Conservation (phyloP, 768 basidiomycete species). For the Gyrodon lividus region DNA sequence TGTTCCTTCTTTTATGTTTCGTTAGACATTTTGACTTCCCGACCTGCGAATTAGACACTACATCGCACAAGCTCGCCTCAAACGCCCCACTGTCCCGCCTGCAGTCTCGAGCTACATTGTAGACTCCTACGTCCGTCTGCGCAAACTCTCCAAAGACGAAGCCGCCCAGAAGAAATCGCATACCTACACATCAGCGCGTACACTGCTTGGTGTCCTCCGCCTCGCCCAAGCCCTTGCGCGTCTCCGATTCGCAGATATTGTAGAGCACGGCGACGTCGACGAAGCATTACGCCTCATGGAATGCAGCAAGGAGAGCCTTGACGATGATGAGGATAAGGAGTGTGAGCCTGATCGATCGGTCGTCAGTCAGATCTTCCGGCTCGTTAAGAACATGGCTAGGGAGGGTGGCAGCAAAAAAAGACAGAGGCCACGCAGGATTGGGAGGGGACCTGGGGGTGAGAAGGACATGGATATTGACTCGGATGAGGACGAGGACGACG, state of each 20-base stretch:
- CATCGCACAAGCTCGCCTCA: constrained; percentile 86
- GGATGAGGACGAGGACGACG: constrained; percentile 64
- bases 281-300: constrained; percentile 97
- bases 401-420: constrained; percentile 38
- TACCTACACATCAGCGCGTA: constrained; percentile 94
- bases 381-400: constrained; percentile 84
- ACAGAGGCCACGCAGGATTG: constrained; percentile 53
- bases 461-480: constrained; percentile 70
- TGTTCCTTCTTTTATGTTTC: background rate
- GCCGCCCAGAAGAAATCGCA: constrained; percentile 85
- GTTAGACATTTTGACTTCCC: constrained; percentile 6
- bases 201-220: constrained; percentile 90
- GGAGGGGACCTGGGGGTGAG: constrained; percentile 68
- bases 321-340: constrained; percentile 74
- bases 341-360: constrained; percentile 74
- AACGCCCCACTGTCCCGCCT: constrained; percentile 86
- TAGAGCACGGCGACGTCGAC: constrained; percentile 87
- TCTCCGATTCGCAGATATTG: constrained; percentile 77
- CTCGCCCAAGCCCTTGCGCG: constrained; percentile 94
- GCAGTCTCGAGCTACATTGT: constrained; percentile 91
- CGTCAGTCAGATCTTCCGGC: constrained; percentile 81
- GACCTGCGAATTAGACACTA: constrained; percentile 64
- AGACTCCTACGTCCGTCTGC: constrained; percentile 91
- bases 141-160: constrained; percentile 90
- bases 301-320: constrained; percentile 88